Evolutionary conservation across 202 grass and related monocot species (phyloP).

Genomic region (Eragrostis tef): DNA sequence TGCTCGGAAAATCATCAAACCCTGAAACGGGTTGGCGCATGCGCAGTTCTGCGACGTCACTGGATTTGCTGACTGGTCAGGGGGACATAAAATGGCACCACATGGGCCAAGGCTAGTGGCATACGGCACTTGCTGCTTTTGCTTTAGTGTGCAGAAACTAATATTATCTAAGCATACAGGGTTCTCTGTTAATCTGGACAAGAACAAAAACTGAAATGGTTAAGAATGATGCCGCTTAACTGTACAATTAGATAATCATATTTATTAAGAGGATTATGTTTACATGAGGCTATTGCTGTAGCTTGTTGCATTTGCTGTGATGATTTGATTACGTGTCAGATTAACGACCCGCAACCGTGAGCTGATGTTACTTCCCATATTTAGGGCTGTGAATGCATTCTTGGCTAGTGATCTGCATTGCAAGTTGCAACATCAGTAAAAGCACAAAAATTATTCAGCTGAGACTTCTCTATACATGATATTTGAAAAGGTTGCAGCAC

Average conservation of each 20-base stretch:
- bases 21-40: conserved; percentile 62
- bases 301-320: not conserved
- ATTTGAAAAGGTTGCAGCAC: conserved; percentile 14
- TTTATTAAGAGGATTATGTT: conserved; percentile 16
- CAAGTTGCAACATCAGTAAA: conserved; percentile 32
- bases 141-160: conserved; percentile 47
- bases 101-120: conserved; percentile 56
- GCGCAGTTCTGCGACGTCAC: conserved; percentile 54
- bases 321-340: conserved; percentile 60
- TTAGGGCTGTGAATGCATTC: conserved; percentile 49
- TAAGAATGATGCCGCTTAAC: conserved; percentile 11
- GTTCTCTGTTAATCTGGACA: conserved; percentile 62
- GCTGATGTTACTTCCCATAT: conserved; percentile 48
- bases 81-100: conserved; percentile 39
- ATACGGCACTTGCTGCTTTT: conserved; percentile 46
- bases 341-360: conserved; percentile 51
- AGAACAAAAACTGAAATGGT: conserved; percentile 2
- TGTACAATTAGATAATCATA: conserved; percentile 22
- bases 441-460: conserved; percentile 10
- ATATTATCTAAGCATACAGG: conserved; percentile 45
- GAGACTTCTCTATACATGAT: conserved; percentile 23
- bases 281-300: conserved; percentile 61
- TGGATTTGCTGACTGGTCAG: conserved; percentile 56
- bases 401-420: conserved; percentile 53
- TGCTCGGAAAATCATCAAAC: conserved; percentile 62